Conservation (phyloP, 1,139 yeast genomes). For the Suhomyces wounanorum region DNA sequence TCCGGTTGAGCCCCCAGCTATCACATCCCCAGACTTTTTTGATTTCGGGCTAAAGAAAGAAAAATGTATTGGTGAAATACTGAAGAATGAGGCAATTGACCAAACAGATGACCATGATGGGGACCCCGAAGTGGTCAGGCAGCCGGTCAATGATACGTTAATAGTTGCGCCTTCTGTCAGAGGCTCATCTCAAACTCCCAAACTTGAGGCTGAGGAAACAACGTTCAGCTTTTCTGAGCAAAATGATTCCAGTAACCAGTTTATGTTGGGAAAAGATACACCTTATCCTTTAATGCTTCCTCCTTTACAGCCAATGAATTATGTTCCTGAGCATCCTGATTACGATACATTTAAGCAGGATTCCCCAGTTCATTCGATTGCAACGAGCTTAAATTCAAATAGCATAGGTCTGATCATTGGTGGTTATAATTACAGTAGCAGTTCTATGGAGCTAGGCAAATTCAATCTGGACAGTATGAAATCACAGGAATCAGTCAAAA, state of each 20-base stretch:
- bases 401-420: constrained; percentile 35
- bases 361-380: constrained; percentile 7
- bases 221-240: constrained; percentile 30
- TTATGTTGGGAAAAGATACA: constrained; percentile 14
- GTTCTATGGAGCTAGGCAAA: constrained; percentile 22
- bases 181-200: neutral
- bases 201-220: constrained; percentile 3
- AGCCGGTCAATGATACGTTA: neutral
- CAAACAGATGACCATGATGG: neutral
- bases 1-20: neutral
- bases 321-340: constrained; percentile 17
- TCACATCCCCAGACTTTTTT: constrained; percentile 6
- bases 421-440: constrained; percentile 32
- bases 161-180: neutral
- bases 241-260: constrained; percentile 30
- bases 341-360: constrained; percentile 7
- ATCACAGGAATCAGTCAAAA: constrained; percentile 4
- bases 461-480: constrained; percentile 6
- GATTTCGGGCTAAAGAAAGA: constrained; percentile 1
- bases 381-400: constrained; percentile 21
- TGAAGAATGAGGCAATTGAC: neutral
- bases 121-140: neutral
- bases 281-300: constrained; percentile 4
- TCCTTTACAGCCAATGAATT: constrained; percentile 14
- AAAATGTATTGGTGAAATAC: neutral